Percentiles rank a stretch among this genome's conserved stretches.
Evolutionary conservation across 805 yeast species (phyloP).

Genomic region (Ogataea paradorogensis): DNA sequence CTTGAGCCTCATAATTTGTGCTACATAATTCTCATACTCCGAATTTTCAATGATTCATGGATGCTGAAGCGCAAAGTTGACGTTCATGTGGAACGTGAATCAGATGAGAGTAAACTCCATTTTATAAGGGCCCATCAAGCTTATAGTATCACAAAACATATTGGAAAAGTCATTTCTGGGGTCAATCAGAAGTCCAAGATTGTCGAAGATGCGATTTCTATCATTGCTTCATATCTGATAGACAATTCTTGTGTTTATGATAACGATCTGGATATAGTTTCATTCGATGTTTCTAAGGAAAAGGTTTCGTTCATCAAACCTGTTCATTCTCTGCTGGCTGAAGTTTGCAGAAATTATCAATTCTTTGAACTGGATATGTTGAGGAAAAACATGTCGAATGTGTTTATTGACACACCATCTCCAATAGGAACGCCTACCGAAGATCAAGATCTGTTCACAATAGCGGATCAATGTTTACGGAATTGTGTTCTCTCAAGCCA

Average conservation of each 20-base stretch:
- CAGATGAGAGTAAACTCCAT: constrained; percentile 47
- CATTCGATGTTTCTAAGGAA: constrained; percentile 41
- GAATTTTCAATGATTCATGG: constrained; percentile 57
- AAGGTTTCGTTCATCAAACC: constrained; percentile 60
- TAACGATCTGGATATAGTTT: constrained; percentile 31
- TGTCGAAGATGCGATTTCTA: constrained; percentile 35
- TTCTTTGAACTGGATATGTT: constrained; percentile 23
- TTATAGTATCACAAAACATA: constrained; percentile 22
- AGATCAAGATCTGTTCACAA: constrained; percentile 37
- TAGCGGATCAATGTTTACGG: constrained; percentile 58
- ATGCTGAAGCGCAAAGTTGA: constrained; percentile 58
- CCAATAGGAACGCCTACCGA: constrained; percentile 13
- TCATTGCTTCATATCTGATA: constrained; percentile 35
- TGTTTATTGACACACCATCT: constrained; percentile 10
- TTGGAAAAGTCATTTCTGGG: constrained; percentile 28
- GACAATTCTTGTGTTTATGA: constrained; percentile 26
- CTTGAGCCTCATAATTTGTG: constrained; percentile 30
- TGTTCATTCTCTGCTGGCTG: constrained; percentile 53
- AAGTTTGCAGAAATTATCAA: constrained; percentile 36
- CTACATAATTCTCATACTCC: constrained; percentile 44
- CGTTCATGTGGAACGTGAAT: constrained; percentile 64
- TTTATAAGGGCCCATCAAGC: constrained; percentile 35
- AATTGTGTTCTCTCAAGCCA: constrained; percentile 61
- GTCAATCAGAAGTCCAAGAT: constrained; percentile 15
- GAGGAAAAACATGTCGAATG: constrained; percentile 9